Conservation (phyloP, 768 basidiomycete species). For the Tricholoma flavovirens region DNA sequence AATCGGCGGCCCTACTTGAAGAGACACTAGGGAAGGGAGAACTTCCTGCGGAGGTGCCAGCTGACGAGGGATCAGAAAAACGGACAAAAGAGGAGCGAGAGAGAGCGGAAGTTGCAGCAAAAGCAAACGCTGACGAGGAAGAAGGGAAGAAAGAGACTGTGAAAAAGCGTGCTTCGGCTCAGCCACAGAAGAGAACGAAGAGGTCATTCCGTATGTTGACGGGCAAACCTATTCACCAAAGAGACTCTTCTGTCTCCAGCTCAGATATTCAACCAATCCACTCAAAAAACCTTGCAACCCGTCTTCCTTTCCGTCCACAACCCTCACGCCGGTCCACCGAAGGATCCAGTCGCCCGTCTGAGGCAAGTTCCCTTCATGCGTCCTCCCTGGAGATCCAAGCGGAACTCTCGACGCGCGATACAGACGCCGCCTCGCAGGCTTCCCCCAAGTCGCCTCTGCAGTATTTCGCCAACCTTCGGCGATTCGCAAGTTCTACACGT, state of each 20-base stretch:
- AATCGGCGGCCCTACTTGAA: slow-evolving; percentile 56
- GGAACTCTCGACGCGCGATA: not conserved
- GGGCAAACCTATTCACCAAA: slow-evolving; percentile 10
- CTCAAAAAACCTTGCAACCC: slow-evolving; percentile 2
- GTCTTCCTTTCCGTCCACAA: not conserved
- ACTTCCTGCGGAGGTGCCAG: slow-evolving; percentile 31
- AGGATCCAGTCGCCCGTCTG: not conserved
- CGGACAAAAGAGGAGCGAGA: slow-evolving; percentile 12
- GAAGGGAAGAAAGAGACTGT: slow-evolving; percentile 23
- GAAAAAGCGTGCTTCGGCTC: slow-evolving; percentile 19
- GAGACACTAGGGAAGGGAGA: slow-evolving; percentile 45
- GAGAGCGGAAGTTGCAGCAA: slow-evolving; percentile 12
- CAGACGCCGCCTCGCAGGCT: slow-evolving; percentile 31
- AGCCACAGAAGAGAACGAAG: slow-evolving; percentile 13
- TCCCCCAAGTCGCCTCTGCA: slow-evolving; percentile 49
- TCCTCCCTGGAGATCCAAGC: not conserved
- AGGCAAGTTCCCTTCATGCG: not conserved
- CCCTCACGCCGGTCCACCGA: not conserved
- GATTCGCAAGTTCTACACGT: slow-evolving; percentile 39
- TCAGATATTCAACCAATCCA: not conserved
- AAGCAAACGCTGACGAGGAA: slow-evolving; percentile 16
- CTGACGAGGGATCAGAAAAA: slow-evolving; percentile 4
- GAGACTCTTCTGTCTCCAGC: slow-evolving; percentile 2
- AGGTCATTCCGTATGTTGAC: slow-evolving; percentile 10
- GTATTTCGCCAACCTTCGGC: slow-evolving; percentile 45